Conservation (phyloP, 768 basidiomycete species). For the Hebeloma cylindrosporum region DNA sequence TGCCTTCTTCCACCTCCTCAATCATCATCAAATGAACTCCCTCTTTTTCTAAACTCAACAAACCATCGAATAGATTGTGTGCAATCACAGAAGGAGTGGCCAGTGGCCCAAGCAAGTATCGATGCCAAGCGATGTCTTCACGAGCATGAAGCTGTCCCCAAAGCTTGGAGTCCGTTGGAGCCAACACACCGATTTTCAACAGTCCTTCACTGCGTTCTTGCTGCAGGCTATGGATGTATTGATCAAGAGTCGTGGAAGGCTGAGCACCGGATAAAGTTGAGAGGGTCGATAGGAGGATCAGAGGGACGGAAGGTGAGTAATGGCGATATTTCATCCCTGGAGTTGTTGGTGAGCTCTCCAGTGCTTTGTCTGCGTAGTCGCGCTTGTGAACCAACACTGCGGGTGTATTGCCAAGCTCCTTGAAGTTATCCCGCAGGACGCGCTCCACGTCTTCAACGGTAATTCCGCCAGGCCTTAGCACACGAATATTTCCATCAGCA, state of each 20-base stretch:
- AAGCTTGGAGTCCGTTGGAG: constrained; percentile 57
- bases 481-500: constrained; percentile 69
- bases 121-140: constrained; percentile 52
- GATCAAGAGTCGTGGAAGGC: constrained; percentile 28
- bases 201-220: constrained; percentile 13
- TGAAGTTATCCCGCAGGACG: constrained; percentile 45
- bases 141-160: constrained; percentile 33
- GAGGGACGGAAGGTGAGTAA: constrained; percentile 89
- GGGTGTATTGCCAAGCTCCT: constrained; percentile 37
- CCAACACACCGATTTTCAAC: constrained; percentile 69
- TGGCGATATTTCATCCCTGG: constrained; percentile 99
- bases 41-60: constrained; percentile 73
- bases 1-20: constrained; percentile 77
- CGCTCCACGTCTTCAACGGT: constrained; percentile 84
- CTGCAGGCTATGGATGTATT: constrained; percentile 45
- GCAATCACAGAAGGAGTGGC: constrained; percentile 69
- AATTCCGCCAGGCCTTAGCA: constrained; percentile 90
- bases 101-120: constrained; percentile 50
- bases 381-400: constrained; percentile 75
- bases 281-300: constrained; percentile 65
- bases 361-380: constrained; percentile 68
- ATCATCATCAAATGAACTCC: constrained; percentile 83
- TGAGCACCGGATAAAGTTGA: constrained; percentile 40
- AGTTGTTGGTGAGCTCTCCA: constrained; percentile 84
- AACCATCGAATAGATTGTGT: constrained; percentile 81